Conservation (phyloP, 2,329 filamentous ascomycete species). For the Colletotrichum sp. region DNA sequence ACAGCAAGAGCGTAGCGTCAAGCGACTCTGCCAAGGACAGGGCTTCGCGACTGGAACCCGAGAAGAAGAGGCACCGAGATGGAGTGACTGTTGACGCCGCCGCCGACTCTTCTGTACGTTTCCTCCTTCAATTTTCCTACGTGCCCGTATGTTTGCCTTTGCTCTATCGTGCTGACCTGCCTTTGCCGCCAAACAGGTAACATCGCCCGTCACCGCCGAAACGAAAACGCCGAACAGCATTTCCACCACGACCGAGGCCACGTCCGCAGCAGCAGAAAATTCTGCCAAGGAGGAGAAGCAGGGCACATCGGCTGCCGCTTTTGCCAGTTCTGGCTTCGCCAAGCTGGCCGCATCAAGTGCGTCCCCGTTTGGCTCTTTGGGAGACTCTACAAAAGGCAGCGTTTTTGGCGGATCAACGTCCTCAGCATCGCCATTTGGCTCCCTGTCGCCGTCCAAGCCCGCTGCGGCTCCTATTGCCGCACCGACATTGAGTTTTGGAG, state of each 20-base stretch:
- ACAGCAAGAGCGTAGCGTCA: constrained; percentile 44
- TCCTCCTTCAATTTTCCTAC: background rate
- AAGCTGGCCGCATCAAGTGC: constrained; percentile 64
- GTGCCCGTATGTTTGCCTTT: background rate
- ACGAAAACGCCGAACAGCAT: background rate
- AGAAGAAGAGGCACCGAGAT: constrained; percentile 70
- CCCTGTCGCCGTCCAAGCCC: constrained; percentile 26
- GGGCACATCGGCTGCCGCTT: constrained; percentile 63
- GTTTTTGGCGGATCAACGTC: constrained; percentile 44
- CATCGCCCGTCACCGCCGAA: background rate
- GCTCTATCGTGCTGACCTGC: background rate
- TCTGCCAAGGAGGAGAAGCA: constrained; percentile 19
- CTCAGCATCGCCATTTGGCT: constrained; percentile 34
- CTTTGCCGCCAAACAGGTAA: background rate
- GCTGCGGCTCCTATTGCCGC: constrained; percentile 32
- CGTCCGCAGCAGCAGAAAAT: constrained; percentile 23
- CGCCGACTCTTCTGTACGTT: background rate
- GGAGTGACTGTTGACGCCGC: constrained; percentile 32
- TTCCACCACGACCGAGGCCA: constrained; percentile 25
- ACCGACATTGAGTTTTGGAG: constrained; percentile 56
- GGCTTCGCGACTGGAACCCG: constrained; percentile 55
- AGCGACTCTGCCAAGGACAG: constrained; percentile 54
- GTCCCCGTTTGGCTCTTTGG: constrained; percentile 68
- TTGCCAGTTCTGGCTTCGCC: constrained; percentile 72
- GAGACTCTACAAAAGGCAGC: constrained; percentile 47